Conservation (phyloP, 352 stramenopile genomes). For the Thraustochytrium striatum region DNA sequence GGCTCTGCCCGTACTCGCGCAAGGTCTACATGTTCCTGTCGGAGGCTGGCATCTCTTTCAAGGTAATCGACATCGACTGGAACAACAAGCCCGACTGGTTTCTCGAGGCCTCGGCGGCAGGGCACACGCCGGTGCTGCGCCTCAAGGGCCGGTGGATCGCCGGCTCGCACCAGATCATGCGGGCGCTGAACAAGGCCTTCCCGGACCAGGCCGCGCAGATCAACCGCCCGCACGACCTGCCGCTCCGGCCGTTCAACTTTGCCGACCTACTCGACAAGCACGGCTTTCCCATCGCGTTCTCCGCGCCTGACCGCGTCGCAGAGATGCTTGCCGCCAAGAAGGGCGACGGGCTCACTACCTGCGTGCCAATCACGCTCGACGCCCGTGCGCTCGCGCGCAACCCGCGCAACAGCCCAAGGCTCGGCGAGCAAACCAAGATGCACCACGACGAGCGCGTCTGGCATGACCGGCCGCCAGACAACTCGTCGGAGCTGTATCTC, state of each 20-base stretch:
- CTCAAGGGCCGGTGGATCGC: not conserved
- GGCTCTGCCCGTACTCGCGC: slow-evolving; percentile 14
- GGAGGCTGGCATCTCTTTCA: not conserved
- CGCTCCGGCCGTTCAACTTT: not conserved
- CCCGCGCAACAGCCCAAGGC: not conserved
- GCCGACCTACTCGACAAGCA: not conserved
- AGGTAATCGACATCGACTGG: slow-evolving; percentile 26
- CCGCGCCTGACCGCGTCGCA: not conserved
- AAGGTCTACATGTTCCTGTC: slow-evolving; percentile 8
- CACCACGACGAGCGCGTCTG: too few relatives aligned
- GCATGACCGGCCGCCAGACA: not conserved
- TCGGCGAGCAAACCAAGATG: too few relatives aligned
- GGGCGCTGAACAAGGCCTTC: not conserved
- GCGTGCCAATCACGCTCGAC: too few relatives aligned
- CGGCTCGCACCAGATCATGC: slow-evolving; percentile 10
- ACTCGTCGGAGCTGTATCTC: not conserved
- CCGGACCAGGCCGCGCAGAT: not conserved
- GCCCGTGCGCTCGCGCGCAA: not conserved
- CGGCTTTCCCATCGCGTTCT: not conserved
- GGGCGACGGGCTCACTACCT: too few relatives aligned
- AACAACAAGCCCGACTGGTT: slow-evolving; percentile 9
- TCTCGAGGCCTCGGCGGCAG: not conserved
- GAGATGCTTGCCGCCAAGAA: not conserved
- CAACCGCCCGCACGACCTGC: not conserved
- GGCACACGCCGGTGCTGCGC: not conserved